A percentile compares a stretch with the other conserved stretches of the same genome.
phyloP scores from a whole-genome alignment of 164 flowering plant species.

The Vitis riparia region DNA sequence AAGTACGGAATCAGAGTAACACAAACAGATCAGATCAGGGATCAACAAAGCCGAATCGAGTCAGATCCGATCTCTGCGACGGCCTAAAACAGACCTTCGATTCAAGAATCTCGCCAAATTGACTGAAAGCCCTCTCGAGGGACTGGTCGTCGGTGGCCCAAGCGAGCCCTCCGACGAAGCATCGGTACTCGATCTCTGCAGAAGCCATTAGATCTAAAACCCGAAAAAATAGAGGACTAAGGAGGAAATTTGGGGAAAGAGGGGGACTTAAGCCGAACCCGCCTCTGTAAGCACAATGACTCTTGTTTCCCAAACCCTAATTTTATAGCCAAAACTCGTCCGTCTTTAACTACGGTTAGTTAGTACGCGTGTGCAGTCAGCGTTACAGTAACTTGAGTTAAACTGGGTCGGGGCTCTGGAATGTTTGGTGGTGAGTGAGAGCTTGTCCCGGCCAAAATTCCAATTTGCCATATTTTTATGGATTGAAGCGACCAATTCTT shows the following conservation, averaged over 20 bases:
- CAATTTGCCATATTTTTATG: too few relatives aligned
- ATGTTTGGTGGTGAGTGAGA: too few relatives aligned
- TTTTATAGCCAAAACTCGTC: constrained; percentile 10
- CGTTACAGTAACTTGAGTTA: too few relatives aligned
- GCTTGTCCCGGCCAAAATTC: too few relatives aligned
- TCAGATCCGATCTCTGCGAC: constrained; percentile 46
- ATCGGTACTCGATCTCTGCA: constrained; percentile 46
- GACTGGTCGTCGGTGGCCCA: constrained; percentile 55
- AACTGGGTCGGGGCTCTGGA: too few relatives aligned
- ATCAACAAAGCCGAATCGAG: constrained; percentile 24
- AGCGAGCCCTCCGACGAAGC: constrained; percentile 64
- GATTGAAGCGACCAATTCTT: too few relatives aligned
- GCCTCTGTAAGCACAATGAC: neutral
- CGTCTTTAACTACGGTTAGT: constrained; percentile 5
- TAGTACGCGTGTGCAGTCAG: neutral
- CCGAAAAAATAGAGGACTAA: neutral
- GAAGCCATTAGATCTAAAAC: constrained; percentile 29
- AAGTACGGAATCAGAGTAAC: neutral
- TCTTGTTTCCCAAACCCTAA: neutral
- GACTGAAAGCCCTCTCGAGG: constrained; percentile 41
- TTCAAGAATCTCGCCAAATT: constrained; percentile 49
- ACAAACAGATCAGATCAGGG: constrained; percentile 23
- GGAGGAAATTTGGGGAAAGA: neutral
- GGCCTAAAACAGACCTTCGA: constrained; percentile 59
- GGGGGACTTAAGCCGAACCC: neutral